phyloP scores from a whole-genome alignment of 2,329 filamentous ascomycete genomes.

The Sporothrix brunneoviolacea region DNA sequence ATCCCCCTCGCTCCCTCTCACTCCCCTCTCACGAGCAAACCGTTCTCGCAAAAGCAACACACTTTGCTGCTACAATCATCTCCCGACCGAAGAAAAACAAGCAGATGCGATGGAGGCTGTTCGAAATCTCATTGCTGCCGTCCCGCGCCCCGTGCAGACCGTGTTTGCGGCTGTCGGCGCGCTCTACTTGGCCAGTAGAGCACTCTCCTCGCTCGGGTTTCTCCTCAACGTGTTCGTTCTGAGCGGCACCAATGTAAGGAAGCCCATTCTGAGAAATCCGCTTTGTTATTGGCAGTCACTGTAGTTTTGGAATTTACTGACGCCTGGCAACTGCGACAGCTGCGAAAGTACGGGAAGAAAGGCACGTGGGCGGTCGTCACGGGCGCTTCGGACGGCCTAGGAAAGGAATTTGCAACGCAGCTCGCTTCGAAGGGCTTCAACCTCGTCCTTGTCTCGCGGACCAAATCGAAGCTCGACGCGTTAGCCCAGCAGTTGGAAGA shows the following conservation, averaged over 20 bases:
- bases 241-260: slow-evolving; percentile 54
- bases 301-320: no score
- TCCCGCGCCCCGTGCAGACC: slow-evolving; percentile 41
- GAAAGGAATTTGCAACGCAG: slow-evolving; percentile 91
- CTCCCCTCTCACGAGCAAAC: no score
- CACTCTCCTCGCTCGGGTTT: slow-evolving; percentile 53
- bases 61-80: no score
- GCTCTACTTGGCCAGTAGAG: slow-evolving; percentile 49
- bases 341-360: slow-evolving; percentile 82
- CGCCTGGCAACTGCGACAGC: slow-evolving; percentile 42
- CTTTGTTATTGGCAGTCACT: no score
- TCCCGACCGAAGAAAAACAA: neutral
- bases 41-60: no score
- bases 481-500: slow-evolving; percentile 68
- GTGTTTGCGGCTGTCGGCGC: slow-evolving; percentile 49
- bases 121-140: slow-evolving; percentile 27
- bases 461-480: slow-evolving; percentile 78
- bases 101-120: slow-evolving; percentile 29
- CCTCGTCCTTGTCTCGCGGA: slow-evolving; percentile 88
- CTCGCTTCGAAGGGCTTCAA: slow-evolving; percentile 91
- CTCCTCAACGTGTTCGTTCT: slow-evolving; percentile 64
- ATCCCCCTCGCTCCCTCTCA: no score
- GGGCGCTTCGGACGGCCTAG: slow-evolving; percentile 90
- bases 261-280: no score
- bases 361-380: slow-evolving; percentile 94